Evolutionary conservation across 495 filamentous ascomycete genomes (phyloP).

Genomic region (Xylaria intraflava): DNA sequence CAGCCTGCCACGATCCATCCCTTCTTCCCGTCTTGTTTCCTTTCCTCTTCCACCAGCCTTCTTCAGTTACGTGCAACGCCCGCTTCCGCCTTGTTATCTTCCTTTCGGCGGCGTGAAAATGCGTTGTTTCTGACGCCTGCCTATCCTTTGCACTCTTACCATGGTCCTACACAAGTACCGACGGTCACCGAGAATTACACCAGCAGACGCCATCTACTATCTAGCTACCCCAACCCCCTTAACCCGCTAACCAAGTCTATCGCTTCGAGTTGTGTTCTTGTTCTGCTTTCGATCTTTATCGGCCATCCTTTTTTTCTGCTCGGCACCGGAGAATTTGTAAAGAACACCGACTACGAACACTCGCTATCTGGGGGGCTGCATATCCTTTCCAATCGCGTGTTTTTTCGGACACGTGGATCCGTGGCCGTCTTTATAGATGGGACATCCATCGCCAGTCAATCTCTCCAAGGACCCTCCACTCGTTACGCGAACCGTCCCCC

Average conservation of each 20-base stretch:
- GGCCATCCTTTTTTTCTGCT: neutral
- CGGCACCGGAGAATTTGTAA: neutral
- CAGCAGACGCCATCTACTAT: neutral
- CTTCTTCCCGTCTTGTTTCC: slow-evolving; percentile 1
- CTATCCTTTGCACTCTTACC: neutral
- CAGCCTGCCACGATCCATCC: neutral
- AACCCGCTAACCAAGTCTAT: neutral
- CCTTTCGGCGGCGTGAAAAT: neutral
- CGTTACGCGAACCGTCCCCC: neutral
- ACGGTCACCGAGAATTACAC: neutral
- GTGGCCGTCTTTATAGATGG: neutral
- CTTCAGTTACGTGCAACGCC: slow-evolving; percentile 5
- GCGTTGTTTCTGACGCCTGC: slow-evolving; percentile 1
- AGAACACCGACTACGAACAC: slow-evolving; percentile 5
- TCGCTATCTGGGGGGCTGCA: neutral
- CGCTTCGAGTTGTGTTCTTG: neutral
- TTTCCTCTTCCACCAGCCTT: slow-evolving; percentile 8
- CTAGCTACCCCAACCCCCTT: neutral
- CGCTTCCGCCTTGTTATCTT: neutral
- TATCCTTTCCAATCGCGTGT: neutral
- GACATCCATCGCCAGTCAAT: neutral
- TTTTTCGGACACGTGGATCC: slow-evolving; percentile 8
- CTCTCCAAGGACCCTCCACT: neutral
- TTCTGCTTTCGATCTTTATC: neutral
- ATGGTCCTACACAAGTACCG: neutral